Evolutionary conservation across 1,139 yeast species (phyloP).

Genomic region (Yamadazyma membranifaciens): DNA sequence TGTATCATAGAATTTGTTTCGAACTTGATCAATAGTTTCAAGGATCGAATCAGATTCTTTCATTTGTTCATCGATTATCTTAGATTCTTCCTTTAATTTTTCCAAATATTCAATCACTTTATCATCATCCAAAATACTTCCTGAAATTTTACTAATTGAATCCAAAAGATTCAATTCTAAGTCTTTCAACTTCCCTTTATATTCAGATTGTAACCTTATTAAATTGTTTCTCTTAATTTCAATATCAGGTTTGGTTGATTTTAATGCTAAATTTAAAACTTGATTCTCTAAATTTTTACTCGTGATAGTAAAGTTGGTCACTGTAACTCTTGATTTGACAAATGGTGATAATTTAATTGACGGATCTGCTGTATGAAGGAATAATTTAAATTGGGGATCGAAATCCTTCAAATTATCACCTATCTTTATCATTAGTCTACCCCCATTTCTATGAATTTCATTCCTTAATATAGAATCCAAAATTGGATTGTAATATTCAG

Average conservation of each 20-base stretch:
- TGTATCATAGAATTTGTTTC: constrained; percentile 49
- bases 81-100: constrained; percentile 60
- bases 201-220: constrained; percentile 57
- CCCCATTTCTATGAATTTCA: constrained; percentile 68
- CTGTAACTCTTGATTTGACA: constrained; percentile 57
- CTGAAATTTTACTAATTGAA: constrained; percentile 56
- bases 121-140: constrained; percentile 69
- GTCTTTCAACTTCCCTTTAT: constrained; percentile 49
- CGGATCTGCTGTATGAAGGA: constrained; percentile 62
- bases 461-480: constrained; percentile 58
- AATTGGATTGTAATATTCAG: constrained; percentile 77
- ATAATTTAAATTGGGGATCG: constrained; percentile 61
- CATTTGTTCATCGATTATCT: constrained; percentile 52
- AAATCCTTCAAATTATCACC: constrained; percentile 68
- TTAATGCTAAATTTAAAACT: constrained; percentile 57
- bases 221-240: constrained; percentile 57
- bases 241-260: constrained; percentile 62
- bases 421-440: constrained; percentile 59
- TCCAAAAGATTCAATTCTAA: constrained; percentile 64
- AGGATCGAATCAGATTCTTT: constrained; percentile 54
- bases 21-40: constrained; percentile 47
- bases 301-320: constrained; percentile 73
- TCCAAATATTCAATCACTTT: constrained; percentile 61
- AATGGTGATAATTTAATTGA: constrained; percentile 48
- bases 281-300: constrained; percentile 63